phyloP scores from a whole-genome alignment of 257 asterid species.

The Hygrophila difformis region DNA sequence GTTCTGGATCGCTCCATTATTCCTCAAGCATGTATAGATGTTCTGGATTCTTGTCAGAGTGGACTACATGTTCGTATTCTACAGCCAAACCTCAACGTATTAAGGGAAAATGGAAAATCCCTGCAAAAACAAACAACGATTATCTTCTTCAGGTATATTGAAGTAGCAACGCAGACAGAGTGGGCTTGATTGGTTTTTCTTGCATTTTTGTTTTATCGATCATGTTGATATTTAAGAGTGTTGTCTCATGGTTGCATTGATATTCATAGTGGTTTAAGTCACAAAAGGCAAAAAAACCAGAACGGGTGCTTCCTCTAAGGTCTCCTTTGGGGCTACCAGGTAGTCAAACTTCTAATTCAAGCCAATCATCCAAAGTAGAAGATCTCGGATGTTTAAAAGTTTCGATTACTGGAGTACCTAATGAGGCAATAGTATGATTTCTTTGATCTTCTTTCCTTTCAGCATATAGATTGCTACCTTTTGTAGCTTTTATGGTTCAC shows the following conservation, averaged over 20 bases:
- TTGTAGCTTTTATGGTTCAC: neutral
- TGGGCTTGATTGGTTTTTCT: slow-evolving; percentile 1
- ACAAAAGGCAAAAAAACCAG: slow-evolving; percentile 69
- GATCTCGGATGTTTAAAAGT: slow-evolving; percentile 55
- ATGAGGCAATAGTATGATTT: slow-evolving; percentile 39
- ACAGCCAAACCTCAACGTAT: slow-evolving; percentile 61
- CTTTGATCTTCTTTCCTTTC: slow-evolving; percentile 9
- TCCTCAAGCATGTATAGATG: slow-evolving; percentile 79
- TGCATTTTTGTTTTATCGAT: neutral
- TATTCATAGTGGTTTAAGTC: slow-evolving; percentile 81
- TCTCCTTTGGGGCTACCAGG: slow-evolving; percentile 39
- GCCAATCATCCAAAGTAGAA: slow-evolving; percentile 41
- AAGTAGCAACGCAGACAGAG: slow-evolving; percentile 12
- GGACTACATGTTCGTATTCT: slow-evolving; percentile 86
- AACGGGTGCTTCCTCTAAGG: slow-evolving; percentile 54
- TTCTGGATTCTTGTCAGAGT: slow-evolving; percentile 72
- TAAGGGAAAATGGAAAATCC: slow-evolving; percentile 87
- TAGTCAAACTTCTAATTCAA: slow-evolving; percentile 26
- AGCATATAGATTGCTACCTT: neutral
- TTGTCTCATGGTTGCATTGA: slow-evolving; percentile 14
- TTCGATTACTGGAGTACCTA: slow-evolving; percentile 43
- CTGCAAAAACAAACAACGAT: slow-evolving; percentile 57
- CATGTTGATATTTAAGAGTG: slow-evolving; percentile 5
- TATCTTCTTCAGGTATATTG: slow-evolving; percentile 68
- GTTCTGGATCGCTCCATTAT: slow-evolving; percentile 73